Evolutionary conservation across 257 asterid genomes (phyloP), one percentile per base, ranked within the genome.

Genomic region (Henckelia pumila): DNA sequence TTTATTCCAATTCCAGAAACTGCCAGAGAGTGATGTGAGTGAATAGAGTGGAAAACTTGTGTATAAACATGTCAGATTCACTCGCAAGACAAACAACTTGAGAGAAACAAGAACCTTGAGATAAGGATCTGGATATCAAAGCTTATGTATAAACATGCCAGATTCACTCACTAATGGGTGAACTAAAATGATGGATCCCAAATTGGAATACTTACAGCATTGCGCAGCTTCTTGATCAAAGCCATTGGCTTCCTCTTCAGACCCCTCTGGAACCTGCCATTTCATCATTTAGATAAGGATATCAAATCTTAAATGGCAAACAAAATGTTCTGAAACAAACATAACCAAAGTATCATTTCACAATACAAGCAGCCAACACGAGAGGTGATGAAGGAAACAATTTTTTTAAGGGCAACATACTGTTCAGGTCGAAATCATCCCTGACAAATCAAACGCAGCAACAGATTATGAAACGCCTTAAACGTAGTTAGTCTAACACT

Each of bases 201-300:
- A 40, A 9, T 35, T 35, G 47, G 47, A 35, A 10, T 35, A 40
- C 75, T 28, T 71, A 78, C 82, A 61, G 82, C 79, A 68, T 78
- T 78, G 24, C 82, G 82, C 6, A 78, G 71, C 77, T 78, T 78
- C 82, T 78, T 78, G 60, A 78, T 78, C 74, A 78, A 71, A 37
- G 82, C 82, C 79, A 78, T 66, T 14, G 82, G 82, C 79, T 78
- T 78, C 74, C 80, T 71, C 74, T 72, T 76, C 81, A 77, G 70
- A 59, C 77, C 81, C 35, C 81, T 68, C 77, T 72, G 63, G 62
- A 72, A 77, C 81, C 81, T 77, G 56, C 26, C 56, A 35, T 40
- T 44, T 9, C 29, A 25, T 69, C 29, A 20, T 40, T 40, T 6
- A 47, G 53, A 1, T 47, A 16, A 47, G 53, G 20, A 47, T 47